Evolutionary conservation across 192 early-diverging fungal genomes (phyloP).

Genomic region (Entomortierella beljakovae): DNA sequence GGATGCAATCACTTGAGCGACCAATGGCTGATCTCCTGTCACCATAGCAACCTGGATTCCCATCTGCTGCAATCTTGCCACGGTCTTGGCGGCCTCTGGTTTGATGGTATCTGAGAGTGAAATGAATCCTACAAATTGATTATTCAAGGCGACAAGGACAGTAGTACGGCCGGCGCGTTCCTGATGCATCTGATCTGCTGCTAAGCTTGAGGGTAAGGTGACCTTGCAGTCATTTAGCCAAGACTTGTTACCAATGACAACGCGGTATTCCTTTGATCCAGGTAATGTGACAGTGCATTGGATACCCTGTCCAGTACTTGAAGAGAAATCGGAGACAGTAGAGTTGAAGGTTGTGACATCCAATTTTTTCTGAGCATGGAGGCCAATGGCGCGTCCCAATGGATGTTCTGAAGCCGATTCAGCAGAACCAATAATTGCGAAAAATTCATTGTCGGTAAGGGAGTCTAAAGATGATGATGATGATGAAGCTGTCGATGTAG

Average conservation of each 20-base stretch:
- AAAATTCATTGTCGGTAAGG: conserved; percentile 64
- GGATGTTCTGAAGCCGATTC: conserved; percentile 93
- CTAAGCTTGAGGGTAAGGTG: conserved; percentile 52
- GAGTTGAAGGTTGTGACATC: conserved; percentile 53
- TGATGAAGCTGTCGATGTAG: not conserved
- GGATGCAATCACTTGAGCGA: conserved; percentile 84
- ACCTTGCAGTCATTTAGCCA: conserved; percentile 68
- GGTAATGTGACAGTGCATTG: conserved; percentile 62
- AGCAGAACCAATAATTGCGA: conserved; percentile 77
- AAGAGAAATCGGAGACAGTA: conserved; percentile 69
- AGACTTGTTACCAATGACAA: conserved; percentile 80
- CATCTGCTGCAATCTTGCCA: conserved; percentile 79
- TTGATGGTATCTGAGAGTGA: conserved; percentile 90
- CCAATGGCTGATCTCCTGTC: conserved; percentile 91
- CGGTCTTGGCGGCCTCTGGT: conserved; percentile 77
- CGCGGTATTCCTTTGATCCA: conserved; percentile 29
- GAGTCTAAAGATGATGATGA: conserved; percentile 11
- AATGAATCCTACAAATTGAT: conserved; percentile 70
- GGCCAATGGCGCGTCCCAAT: conserved; percentile 80
- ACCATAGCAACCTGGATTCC: conserved; percentile 89
- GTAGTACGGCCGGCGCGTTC: conserved; percentile 82
- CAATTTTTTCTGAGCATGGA: conserved; percentile 65
- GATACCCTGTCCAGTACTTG: conserved; percentile 78
- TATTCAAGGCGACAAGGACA: conserved; percentile 78
- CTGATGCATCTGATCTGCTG: conserved; percentile 59